Base-by-base conservation (phyloP, 2,329 filamentous ascomycete genomes). In the Pseudopithomyces maydicus region DNA sequence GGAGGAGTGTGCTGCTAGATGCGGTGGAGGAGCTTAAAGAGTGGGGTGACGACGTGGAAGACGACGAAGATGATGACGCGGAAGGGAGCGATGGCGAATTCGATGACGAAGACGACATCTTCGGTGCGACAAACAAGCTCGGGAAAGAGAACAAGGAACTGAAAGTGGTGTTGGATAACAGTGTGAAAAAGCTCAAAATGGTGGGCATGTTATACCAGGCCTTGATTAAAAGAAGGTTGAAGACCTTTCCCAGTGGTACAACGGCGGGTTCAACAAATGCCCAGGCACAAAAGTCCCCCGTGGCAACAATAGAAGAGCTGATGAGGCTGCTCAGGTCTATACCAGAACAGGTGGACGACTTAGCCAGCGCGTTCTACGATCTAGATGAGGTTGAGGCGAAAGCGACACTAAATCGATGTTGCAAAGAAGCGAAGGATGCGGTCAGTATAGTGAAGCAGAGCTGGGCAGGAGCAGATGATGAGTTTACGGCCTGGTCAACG, bases 1-100 rank as follows among this genome's bases (percentile, higher is more conserved):
- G 89, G 76, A 81, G 87, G 39, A 90, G 90, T 54, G 85, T 90
- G 2, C 79, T 97, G 22, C 85, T 90, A 65, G 94, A 97, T 78
- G 90, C 92, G 0, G 85, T 96, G 64, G 86, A 90, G 60, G 94
- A 97, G 77, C 75, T 97, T 62, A 91, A 92, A 72, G 91, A 94
- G 66, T 97, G 93, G 92, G 87, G 88, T 19, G 90, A 29, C 26
- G 26, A 29, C 26, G 26, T 5, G 5, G 26, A 29, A 29, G 82
- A 78, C 5, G 76, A 69, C 3, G 68, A 77, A 2, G 63, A 72
- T 0, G 76, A 76, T 33, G 69, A 72, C 12, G 49, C 77, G 71
- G 55, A 79, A 74, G 17, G 74, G 72, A 32, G 75, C 5, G 72
- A 70, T 7, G 75, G 72, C 3, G 72, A 72, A 23, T 68, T 74